Percentiles rank a stretch among this genome's conserved stretches.
These are phyloP conservation scores for Brassica rapa DNA, from an alignment of 345 rosid species.

Conservation along the genomic window DNA sequence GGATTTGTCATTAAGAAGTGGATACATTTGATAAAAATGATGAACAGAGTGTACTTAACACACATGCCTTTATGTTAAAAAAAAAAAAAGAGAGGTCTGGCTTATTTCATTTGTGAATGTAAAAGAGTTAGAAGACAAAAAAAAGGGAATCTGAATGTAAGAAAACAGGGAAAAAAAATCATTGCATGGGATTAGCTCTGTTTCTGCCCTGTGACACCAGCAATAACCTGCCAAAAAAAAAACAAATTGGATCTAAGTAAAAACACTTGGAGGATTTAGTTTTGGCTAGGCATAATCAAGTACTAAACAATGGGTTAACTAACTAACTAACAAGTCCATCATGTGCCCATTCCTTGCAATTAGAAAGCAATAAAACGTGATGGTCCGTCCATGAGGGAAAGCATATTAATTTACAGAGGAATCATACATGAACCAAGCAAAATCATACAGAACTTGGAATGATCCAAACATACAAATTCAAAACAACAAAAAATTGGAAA, in stretches of 20 bases:
- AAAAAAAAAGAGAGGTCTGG: conserved; percentile 31
- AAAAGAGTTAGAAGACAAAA: conserved; percentile 3
- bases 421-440: neutral
- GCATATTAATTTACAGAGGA: neutral
- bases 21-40: conserved; percentile 1
- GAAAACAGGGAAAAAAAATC: neutral
- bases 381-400: neutral
- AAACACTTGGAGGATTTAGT: neutral
- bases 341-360: neutral
- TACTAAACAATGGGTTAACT: neutral
- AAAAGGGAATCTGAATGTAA: conserved; percentile 22
- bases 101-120: conserved; percentile 47
- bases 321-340: neutral
- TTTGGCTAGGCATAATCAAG: neutral
- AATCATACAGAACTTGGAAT: conserved; percentile 1
- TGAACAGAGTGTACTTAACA: conserved; percentile 5
- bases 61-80: conserved; percentile 20
- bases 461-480: neutral
- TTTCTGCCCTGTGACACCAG: conserved; percentile 81
- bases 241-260: conserved; percentile 1
- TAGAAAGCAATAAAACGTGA: neutral
- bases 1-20: conserved; percentile 9
- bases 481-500: too few relatives aligned
- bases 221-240: conserved; percentile 61
- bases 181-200: conserved; percentile 39